Evolutionary conservation across 2,329 filamentous ascomycete species (phyloP).

Genomic region (Setomelanomma holmii): DNA sequence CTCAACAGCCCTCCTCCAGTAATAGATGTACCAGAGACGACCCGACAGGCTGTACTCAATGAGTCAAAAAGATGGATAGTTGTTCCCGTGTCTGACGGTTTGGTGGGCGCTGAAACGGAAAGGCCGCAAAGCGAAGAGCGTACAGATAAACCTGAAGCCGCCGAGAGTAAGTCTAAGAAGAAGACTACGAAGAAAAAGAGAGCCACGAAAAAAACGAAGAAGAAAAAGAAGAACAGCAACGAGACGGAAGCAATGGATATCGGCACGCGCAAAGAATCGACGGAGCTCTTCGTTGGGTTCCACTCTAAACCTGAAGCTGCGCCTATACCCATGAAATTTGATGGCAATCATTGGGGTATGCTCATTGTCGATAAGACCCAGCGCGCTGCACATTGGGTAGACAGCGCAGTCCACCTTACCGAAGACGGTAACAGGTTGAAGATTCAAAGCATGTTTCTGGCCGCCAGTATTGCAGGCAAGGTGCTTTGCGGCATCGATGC

Average conservation of each 20-base stretch:
- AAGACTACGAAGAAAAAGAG: not conserved
- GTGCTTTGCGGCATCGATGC: not conserved
- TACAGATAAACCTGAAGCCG: not conserved
- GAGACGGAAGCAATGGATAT: too few relatives aligned
- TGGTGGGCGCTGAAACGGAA: not conserved
- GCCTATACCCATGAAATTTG: too few relatives aligned
- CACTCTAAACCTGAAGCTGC: too few relatives aligned
- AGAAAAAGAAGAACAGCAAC: not conserved
- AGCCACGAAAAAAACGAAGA: not conserved
- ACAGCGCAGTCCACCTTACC: not conserved
- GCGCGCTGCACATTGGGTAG: not conserved
- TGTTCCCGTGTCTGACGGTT: not conserved
- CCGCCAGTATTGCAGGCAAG: not conserved
- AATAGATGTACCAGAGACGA: not conserved
- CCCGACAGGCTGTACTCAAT: not conserved
- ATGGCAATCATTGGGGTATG: not conserved
- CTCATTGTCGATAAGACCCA: not conserved
- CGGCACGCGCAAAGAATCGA: not conserved
- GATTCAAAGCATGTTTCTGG: not conserved
- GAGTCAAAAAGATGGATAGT: not conserved
- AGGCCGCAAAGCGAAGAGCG: too few relatives aligned
- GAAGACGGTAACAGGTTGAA: not conserved
- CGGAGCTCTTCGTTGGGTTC: too few relatives aligned
- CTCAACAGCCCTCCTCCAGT: not conserved
- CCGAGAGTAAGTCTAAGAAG: not conserved